Evolutionary conservation across 1,284 basidiomycete genomes (phyloP).

Genomic region (Trichosporon asahii): DNA sequence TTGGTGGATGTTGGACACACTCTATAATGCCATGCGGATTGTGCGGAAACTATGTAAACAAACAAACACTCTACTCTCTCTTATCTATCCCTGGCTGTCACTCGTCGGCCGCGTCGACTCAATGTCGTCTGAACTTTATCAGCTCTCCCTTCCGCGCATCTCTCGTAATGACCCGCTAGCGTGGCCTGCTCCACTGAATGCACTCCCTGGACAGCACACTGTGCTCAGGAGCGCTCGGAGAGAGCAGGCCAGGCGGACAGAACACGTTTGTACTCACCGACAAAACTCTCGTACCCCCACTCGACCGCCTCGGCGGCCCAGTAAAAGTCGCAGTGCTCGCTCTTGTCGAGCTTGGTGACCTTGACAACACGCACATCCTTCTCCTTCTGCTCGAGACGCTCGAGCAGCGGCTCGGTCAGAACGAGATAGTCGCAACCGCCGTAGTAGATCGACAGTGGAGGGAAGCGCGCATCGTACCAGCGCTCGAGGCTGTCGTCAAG

Average conservation of each 20-base stretch:
- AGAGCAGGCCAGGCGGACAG: not conserved
- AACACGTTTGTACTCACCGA: slow-evolving; percentile 38
- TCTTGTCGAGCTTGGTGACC: slow-evolving; percentile 56
- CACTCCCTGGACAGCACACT: too few species aligned
- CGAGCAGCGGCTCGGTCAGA: slow-evolving; percentile 55
- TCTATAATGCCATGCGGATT: not conserved
- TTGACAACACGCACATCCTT: slow-evolving; percentile 57
- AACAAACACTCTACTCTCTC: not conserved
- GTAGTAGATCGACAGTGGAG: slow-evolving; percentile 59
- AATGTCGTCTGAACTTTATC: slow-evolving; percentile 43
- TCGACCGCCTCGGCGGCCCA: slow-evolving; percentile 63
- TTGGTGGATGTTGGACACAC: too few species aligned
- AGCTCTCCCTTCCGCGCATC: not conserved
- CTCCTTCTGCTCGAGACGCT: slow-evolving; percentile 55
- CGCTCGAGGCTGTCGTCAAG: slow-evolving; percentile 56
- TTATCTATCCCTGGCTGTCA: not conserved
- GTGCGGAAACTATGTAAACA: not conserved
- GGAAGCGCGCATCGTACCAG: slow-evolving; percentile 61
- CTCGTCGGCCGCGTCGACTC: slow-evolving; percentile 39
- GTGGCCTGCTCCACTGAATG: not conserved
- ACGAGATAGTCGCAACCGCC: slow-evolving; percentile 58
- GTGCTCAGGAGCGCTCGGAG: not conserved
- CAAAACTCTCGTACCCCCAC: slow-evolving; percentile 55
- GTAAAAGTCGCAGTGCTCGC: slow-evolving; percentile 56
- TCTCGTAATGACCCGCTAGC: not conserved